Conservation (phyloP, 2,329 filamentous ascomycete genomes). For the Fusarium bactridioides region DNA sequence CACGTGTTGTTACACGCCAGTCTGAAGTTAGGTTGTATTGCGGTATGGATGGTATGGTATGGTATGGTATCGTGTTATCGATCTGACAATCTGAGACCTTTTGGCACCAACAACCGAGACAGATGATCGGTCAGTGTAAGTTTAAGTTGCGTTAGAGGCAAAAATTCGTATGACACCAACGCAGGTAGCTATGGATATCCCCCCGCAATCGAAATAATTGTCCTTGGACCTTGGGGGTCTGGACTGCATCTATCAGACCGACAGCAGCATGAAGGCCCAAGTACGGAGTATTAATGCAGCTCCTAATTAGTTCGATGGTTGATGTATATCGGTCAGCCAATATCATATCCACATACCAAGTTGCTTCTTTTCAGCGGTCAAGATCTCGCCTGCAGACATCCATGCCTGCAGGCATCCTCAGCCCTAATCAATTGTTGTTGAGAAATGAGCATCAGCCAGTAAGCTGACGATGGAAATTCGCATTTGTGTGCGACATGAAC, state of each 20-base stretch:
- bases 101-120: slow-evolving; percentile 25
- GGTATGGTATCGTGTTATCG: not conserved
- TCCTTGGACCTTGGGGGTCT: slow-evolving; percentile 9
- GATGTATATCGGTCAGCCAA: slow-evolving; percentile 7
- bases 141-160: not conserved
- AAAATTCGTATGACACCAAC: not conserved
- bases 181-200: slow-evolving; percentile 10
- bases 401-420: slow-evolving; percentile 7
- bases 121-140: slow-evolving; percentile 6
- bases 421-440: slow-evolving; percentile 29
- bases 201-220: slow-evolving; percentile 24
- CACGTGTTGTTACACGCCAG: slow-evolving; percentile 26
- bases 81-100: slow-evolving; percentile 34
- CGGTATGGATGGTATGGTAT: not conserved
- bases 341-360: slow-evolving; percentile 3
- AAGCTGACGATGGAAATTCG: slow-evolving; percentile 27
- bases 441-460: not conserved
- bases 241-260: slow-evolving; percentile 13
- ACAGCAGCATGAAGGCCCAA: slow-evolving; percentile 19
- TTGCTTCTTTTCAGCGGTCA: slow-evolving; percentile 38
- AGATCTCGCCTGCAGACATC: slow-evolving; percentile 4
- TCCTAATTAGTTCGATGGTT: not conserved
- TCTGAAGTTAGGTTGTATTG: not conserved
- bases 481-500: slow-evolving; percentile 23
- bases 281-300: slow-evolving; percentile 6